Conservation (phyloP, 1,284 basidiomycete species). For the Chiua sp. region DNA sequence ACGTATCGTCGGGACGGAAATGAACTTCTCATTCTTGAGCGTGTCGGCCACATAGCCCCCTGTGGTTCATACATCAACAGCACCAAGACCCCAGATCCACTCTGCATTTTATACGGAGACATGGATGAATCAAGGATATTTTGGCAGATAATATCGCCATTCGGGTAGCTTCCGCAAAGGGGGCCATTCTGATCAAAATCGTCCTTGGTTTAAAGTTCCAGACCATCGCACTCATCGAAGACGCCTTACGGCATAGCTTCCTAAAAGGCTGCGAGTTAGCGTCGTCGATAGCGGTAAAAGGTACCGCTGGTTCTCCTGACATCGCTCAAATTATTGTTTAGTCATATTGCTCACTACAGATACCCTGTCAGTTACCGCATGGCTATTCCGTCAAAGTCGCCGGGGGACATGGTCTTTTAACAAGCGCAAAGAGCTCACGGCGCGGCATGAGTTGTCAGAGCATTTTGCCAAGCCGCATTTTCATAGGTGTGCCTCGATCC, state of each 20-base stretch:
- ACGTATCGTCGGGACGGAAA: slow-evolving; percentile 19
- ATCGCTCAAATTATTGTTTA: not conserved
- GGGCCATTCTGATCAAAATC: not conserved
- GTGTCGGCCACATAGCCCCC: not conserved
- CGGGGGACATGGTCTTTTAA: not conserved
- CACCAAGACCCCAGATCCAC: slow-evolving; percentile 2
- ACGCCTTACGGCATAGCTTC: slow-evolving; percentile 4
- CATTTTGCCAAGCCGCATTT: not conserved
- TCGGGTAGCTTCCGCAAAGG: not conserved
- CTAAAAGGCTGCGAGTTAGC: not conserved
- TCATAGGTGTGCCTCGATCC: not conserved
- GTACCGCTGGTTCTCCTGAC: not conserved
- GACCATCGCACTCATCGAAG: not conserved
- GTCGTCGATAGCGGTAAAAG: not conserved
- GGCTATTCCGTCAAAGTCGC: not conserved
- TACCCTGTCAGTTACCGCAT: not conserved
- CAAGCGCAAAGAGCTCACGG: not conserved
- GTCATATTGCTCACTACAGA: not conserved
- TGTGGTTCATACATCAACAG: not conserved
- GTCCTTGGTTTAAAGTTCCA: not conserved
- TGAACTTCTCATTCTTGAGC: slow-evolving; percentile 9
- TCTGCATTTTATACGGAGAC: not conserved
- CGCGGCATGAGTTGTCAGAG: not conserved
- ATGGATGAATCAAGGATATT: slow-evolving; percentile 1
- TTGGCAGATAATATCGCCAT: not conserved